Evolutionary conservation across 768 basidiomycete genomes (phyloP).

Genomic region (Naganishia antarctica): DNA sequence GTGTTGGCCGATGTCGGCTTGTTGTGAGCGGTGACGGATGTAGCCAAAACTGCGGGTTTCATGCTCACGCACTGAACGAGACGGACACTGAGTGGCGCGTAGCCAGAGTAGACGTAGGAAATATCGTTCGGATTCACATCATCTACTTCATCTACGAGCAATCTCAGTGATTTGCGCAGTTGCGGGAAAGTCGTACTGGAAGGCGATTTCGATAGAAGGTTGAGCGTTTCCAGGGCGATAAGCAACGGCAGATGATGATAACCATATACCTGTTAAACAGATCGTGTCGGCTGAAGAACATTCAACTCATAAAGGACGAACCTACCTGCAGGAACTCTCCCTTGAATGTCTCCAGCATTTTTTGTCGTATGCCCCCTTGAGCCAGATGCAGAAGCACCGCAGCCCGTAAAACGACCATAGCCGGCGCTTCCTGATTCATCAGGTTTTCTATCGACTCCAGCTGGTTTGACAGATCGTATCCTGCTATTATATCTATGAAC

Average conservation of each 20-base stretch:
- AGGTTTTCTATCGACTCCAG: constrained; percentile 83
- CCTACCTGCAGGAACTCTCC: constrained; percentile 74
- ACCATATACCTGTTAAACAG: constrained; percentile 55
- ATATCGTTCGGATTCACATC: constrained; percentile 74
- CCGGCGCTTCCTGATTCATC: constrained; percentile 69
- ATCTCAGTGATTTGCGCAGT: constrained; percentile 75
- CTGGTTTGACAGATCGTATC: constrained; percentile 76
- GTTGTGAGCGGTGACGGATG: constrained; percentile 28
- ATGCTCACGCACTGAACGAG: constrained; percentile 89
- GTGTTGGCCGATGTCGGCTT: not conserved
- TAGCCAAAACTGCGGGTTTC: constrained; percentile 71
- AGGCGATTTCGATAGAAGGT: constrained; percentile 62
- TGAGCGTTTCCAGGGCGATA: constrained; percentile 48
- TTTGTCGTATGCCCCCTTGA: constrained; percentile 77
- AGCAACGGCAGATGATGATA: constrained; percentile 56
- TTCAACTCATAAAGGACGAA: constrained; percentile 49
- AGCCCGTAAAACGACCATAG: constrained; percentile 71
- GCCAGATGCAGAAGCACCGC: constrained; percentile 82
- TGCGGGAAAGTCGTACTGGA: constrained; percentile 63
- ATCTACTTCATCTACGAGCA: constrained; percentile 82
- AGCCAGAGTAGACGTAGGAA: constrained; percentile 92
- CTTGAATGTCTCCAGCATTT: constrained; percentile 78
- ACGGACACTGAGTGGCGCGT: constrained; percentile 85
- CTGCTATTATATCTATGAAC: constrained; percentile 80
- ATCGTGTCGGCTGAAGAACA: not conserved